Base-by-base conservation (phyloP, 2,329 filamentous ascomycete genomes). In the Verruconis gallopava region DNA sequence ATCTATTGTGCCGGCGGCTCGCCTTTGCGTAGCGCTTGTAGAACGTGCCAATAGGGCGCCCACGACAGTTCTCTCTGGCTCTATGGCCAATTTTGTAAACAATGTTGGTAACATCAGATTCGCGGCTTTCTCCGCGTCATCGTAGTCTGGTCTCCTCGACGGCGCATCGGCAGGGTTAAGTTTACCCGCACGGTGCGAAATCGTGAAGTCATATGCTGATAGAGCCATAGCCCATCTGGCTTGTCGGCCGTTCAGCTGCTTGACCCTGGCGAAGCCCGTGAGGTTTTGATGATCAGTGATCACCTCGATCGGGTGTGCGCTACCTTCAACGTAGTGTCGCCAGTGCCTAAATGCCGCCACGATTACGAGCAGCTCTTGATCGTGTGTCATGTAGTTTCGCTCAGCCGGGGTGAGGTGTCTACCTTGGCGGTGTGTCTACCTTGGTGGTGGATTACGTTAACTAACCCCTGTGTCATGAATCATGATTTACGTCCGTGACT, bases 281-380 rank as follows among this genome's bases (percentile, higher is more conserved):
- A 61, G 48, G 28, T 50, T 54, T 30, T 51, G 46, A 45, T 62
- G 46, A 45, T 62, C 47, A 2, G 48, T 52, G 14, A 53, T 38
- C 1, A 61, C 48, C 17, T 47, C 40, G 13, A 52, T 41, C 15
- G 36, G 43, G n/a, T 48, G 5, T 21, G 36, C 17, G 38, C 35
- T 14, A 9, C 45, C 40, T 41, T 51, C 37, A 4, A 56, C 42
- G 15, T 55, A 44, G 18, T 47, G 21, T 33, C 47, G 12, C 52
- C 45, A 60, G 40, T 53, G 38, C 40, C 55, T 38, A 12, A 60
- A 49, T n/a, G 37, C 28, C 11, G 37, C 15, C 1, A 62, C 41
- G 21, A 63, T 56, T 2, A 55, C 55, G 3, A 62, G 35, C 0
- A 64, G 48, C 49, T 61, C 57, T 40, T 62, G 59, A 38, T 62